Evolutionary conservation across 257 asterid species (phyloP), one percentile per base, ranked within the genome.

Genomic region (Agastache rugosa): DNA sequence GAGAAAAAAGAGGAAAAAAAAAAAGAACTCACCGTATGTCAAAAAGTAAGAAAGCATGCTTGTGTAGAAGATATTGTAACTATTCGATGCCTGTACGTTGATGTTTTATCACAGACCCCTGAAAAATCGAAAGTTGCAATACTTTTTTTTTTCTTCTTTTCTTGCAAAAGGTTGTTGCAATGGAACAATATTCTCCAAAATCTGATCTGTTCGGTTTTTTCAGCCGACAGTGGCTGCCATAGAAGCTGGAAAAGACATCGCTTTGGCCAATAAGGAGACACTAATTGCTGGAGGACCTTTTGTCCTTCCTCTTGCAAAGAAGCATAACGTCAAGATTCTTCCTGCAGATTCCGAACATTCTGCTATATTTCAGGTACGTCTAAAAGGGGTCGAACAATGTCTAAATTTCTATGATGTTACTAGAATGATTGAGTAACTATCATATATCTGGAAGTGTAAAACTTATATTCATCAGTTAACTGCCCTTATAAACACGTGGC

Each of bases 311-410:
- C 98, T 95, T 80, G 99, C 99, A 5, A 90, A 80, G 51, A 92
- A 95, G 87, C 99, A 92, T 71, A 89, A 95, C 0, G 98, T 95
- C 74, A 95, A 92, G 89, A 95, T 95, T 87, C 97, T 95, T 74
- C 99, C 99, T 25, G 98, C 99, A 14, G 99, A 95, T 88, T 95
- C 98, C 0, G 99, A 95, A 69, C 99, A 95, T 83, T 95, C 99
- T 59, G 99, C 98, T 62, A 95, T 92, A 84, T 95, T 95, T 86
- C 99, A 95, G 97, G 98, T 95, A 64, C 54, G 17, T 20, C 20
- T 68, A 61, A 11, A 67, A 15, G 41, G 29, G 31, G 65, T 45
- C 71, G 55, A 14, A 73, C 55, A 29, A 11, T 42, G 44, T 37
- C 31, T 51, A 4, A 20, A 31, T 31, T 31, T 64, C 6, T 19